Evolutionary conservation across 768 basidiomycete genomes (phyloP).

Genomic region (Suillus subalutaceus): DNA sequence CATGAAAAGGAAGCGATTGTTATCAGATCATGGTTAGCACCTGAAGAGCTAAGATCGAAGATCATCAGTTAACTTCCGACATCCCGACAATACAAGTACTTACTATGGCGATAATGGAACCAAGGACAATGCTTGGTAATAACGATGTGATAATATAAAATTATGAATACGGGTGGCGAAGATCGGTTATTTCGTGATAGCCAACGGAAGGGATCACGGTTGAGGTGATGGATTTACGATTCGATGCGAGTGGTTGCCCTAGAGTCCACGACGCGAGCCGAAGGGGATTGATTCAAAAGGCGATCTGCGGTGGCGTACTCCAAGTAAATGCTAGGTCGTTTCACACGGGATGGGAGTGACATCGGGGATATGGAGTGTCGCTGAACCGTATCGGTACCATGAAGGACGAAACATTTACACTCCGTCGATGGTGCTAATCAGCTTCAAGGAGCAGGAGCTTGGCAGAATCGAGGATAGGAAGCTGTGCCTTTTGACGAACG

Average conservation of each 20-base stretch:
- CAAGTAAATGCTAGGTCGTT: neutral
- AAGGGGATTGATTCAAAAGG: neutral
- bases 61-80: no score
- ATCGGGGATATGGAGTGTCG: neutral
- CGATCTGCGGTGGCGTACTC: neutral
- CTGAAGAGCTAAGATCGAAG: constrained; percentile 20
- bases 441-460: neutral
- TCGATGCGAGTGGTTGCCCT: constrained; percentile 4
- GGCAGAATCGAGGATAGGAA: neutral
- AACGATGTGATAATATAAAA: constrained; percentile 3
- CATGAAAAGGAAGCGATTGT: neutral
- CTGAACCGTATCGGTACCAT: neutral
- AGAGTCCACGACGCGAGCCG: neutral
- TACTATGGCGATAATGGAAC: neutral
- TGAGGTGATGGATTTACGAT: constrained; percentile 1
- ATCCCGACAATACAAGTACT: no score
- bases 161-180: neutral
- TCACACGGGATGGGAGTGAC: neutral
- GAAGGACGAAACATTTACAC: neutral
- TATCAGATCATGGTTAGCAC: constrained; percentile 15
- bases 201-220: neutral
- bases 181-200: constrained; percentile 9
- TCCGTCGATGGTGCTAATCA: neutral
- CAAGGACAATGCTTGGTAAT: neutral
- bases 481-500: neutral